Evolutionary conservation across 108 stramenopile species (phyloP).

Genomic region (Parmales sp.): DNA sequence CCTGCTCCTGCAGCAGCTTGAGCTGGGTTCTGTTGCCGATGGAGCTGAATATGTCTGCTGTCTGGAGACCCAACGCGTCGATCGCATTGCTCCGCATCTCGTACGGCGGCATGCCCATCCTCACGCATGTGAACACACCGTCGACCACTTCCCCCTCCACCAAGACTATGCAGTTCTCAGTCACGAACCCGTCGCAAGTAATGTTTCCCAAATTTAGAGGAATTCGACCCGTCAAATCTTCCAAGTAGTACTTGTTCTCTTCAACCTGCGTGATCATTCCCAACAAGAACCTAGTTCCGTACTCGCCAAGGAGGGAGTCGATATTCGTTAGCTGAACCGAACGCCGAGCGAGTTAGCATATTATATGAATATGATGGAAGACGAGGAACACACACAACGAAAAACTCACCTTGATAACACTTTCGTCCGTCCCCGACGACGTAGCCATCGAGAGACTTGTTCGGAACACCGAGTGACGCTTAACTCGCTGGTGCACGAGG

Average conservation of each 20-base stretch:
- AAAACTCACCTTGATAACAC: slow-evolving; percentile 7
- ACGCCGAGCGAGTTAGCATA: too few species aligned
- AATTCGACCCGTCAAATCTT: slow-evolving; percentile 64
- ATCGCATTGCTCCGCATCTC: slow-evolving; percentile 52
- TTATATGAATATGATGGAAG: too few species aligned
- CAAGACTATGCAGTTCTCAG: slow-evolving; percentile 76
- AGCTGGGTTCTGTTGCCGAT: slow-evolving; percentile 49
- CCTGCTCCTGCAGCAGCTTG: slow-evolving; percentile 44
- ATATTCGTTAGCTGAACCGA: slow-evolving; percentile 37
- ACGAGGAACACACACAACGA: too few species aligned
- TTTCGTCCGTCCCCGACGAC: slow-evolving; percentile 15
- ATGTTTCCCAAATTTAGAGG: slow-evolving; percentile 42
- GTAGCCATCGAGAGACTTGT: slow-evolving; percentile 29
- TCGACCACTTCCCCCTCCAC: slow-evolving; percentile 75
- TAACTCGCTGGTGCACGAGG: slow-evolving; percentile 60
- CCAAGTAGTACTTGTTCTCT: slow-evolving; percentile 54
- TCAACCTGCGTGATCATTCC: slow-evolving; percentile 54
- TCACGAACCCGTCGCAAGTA: slow-evolving; percentile 55
- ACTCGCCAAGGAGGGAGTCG: slow-evolving; percentile 47
- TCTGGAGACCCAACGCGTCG: slow-evolving; percentile 50
- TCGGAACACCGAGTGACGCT: slow-evolving; percentile 51
- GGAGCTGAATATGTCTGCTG: slow-evolving; percentile 47
- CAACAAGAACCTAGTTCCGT: slow-evolving; percentile 30
- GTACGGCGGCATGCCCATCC: slow-evolving; percentile 52
- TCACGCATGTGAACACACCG: slow-evolving; percentile 53